Percentiles rank a stretch among this genome's conserved stretches.
Conservation (phyloP, 768 basidiomycete species). For the Sarcodon sp. region DNA sequence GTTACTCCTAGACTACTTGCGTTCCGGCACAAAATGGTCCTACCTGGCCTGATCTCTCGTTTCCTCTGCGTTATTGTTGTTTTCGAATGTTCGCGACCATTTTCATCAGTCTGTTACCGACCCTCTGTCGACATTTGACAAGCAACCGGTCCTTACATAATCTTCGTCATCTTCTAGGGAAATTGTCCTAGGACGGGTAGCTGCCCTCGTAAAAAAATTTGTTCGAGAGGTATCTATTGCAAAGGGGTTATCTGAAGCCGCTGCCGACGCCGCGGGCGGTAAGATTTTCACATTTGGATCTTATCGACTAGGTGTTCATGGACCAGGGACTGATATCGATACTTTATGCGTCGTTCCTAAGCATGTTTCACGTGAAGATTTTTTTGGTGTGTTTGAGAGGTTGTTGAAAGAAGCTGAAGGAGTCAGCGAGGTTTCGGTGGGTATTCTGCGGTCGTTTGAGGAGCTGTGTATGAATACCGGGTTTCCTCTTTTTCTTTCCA, state of each 20-base stretch:
- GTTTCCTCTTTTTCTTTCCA: constrained; percentile 16
- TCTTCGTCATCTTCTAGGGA: constrained; percentile 43
- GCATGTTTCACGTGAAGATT: constrained; percentile 91
- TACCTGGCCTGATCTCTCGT: background rate
- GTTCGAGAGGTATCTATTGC: constrained; percentile 72
- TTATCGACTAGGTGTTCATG: constrained; percentile 95
- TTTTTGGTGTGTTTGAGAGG: constrained; percentile 82
- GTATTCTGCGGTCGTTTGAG: constrained; percentile 16
- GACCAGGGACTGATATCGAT: constrained; percentile 93
- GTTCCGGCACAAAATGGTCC: background rate
- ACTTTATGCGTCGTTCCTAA: constrained; percentile 97
- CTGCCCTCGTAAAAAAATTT: constrained; percentile 85
- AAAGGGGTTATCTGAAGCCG: constrained; percentile 76
- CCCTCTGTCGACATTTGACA: background rate
- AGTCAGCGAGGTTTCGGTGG: constrained; percentile 78
- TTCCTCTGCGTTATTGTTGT: background rate
- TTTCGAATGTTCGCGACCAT: background rate
- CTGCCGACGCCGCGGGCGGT: constrained; percentile 84
- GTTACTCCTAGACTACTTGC: background rate
- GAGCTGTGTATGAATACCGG: background rate
- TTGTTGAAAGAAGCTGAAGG: constrained; percentile 81
- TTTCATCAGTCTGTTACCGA: background rate
- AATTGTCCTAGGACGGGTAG: constrained; percentile 81
- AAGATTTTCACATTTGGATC: constrained; percentile 99
- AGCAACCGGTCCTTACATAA: constrained; percentile 1